Percentiles rank a stretch among this genome's conserved stretches.
Conservation (phyloP, 805 yeast species). For the Trichomonascus vanleenenianus region DNA sequence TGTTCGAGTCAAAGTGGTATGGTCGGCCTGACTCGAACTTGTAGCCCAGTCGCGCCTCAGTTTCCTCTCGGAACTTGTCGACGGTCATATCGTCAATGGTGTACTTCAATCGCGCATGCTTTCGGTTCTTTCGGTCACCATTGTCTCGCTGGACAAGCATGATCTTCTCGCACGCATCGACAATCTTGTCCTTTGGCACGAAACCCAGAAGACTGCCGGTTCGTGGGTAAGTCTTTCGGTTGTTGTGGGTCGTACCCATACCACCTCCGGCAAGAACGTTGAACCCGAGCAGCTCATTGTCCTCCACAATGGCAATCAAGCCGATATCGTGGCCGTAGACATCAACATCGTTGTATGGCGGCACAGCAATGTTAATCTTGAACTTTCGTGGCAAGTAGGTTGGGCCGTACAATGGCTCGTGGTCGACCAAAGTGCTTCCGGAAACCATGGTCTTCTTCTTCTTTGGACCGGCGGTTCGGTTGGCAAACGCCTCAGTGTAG, state of each 20-base stretch:
- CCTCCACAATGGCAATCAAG: slow-evolving; percentile 71
- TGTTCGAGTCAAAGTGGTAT: slow-evolving; percentile 75
- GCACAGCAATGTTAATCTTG: slow-evolving; percentile 89
- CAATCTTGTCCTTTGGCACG: slow-evolving; percentile 57
- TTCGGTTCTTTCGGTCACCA: slow-evolving; percentile 94
- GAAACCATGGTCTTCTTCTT: slow-evolving; percentile 79
- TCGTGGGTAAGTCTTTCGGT: slow-evolving; percentile 93
- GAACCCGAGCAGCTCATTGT: slow-evolving; percentile 63
- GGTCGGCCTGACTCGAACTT: slow-evolving; percentile 62
- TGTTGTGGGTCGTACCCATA: slow-evolving; percentile 97
- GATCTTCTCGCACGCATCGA: slow-evolving; percentile 77
- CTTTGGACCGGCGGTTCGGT: slow-evolving; percentile 65
- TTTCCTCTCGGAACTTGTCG: slow-evolving; percentile 68
- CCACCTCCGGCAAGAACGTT: slow-evolving; percentile 95
- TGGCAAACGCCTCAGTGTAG: slow-evolving; percentile 57
- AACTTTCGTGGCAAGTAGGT: slow-evolving; percentile 91
- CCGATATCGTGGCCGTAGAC: slow-evolving; percentile 96
- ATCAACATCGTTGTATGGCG: slow-evolving; percentile 95
- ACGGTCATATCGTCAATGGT: slow-evolving; percentile 93
- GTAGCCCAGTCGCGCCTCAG: slow-evolving; percentile 77
- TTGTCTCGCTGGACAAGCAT: slow-evolving; percentile 90
- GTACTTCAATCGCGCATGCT: slow-evolving; percentile 95
- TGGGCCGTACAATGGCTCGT: slow-evolving; percentile 83
- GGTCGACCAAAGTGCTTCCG: slow-evolving; percentile 70
- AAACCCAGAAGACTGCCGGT: slow-evolving; percentile 85